Evolutionary conservation across 139 green algal species (phyloP).

Genomic region (Closterium sp.): DNA sequence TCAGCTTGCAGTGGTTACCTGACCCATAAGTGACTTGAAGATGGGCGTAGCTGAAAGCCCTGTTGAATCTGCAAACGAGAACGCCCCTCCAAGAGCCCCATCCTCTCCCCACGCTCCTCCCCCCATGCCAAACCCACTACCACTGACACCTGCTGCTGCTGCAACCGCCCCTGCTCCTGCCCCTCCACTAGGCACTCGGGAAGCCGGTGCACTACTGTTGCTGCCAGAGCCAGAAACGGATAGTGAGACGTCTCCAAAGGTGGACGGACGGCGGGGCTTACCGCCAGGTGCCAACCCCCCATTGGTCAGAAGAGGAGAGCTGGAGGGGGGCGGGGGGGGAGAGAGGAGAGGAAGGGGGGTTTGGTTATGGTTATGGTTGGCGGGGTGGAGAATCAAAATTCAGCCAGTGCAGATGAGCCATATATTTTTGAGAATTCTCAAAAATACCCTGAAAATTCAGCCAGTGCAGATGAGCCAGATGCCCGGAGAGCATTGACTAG

Average conservation of each 20-base stretch:
- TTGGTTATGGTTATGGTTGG: no score
- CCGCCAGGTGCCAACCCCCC: neutral
- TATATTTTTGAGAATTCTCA: no score
- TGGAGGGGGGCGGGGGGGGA: neutral
- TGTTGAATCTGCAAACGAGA: constrained; percentile 23
- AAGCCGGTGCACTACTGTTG: constrained; percentile 11
- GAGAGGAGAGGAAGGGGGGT: neutral
- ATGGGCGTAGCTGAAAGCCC: constrained; percentile 13
- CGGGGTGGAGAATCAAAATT: no score
- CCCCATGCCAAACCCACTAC: neutral
- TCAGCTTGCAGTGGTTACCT: neutral
- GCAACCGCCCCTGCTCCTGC: neutral
- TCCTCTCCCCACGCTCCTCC: neutral
- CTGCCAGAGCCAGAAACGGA: neutral
- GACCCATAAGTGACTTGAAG: constrained; percentile 38
- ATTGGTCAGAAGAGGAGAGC: neutral
- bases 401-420: neutral
- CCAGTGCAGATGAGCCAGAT: neutral
- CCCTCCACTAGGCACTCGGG: neutral
- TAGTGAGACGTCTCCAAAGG: neutral
- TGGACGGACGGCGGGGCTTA: neutral
- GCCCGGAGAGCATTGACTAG: neutral
- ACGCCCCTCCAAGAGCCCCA: neutral
- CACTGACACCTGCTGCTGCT: neutral
- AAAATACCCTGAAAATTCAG: no score